Conservation (phyloP, 768 basidiomycete species). For the Podaxis sp. region DNA sequence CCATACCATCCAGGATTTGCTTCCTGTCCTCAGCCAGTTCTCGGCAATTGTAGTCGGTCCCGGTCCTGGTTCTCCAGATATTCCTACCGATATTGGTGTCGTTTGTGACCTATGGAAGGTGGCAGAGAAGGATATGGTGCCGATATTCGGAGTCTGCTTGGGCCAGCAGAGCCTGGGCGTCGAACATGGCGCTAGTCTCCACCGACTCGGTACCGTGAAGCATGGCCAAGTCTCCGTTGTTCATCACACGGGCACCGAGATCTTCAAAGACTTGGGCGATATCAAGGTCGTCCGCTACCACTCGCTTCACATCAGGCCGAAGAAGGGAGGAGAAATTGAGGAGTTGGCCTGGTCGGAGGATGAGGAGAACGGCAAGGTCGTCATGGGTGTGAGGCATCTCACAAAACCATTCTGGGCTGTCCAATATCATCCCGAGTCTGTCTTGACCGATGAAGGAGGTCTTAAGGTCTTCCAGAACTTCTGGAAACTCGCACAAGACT, state of each 20-base stretch:
- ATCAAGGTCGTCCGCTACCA: conserved; percentile 76
- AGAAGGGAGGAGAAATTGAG: conserved; percentile 47
- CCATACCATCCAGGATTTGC: conserved; percentile 46
- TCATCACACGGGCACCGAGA: conserved; percentile 51
- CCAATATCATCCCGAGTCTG: conserved; percentile 88
- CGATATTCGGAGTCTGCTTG: conserved; percentile 82
- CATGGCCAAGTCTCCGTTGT: conserved; percentile 58
- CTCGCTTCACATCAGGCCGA: conserved; percentile 64
- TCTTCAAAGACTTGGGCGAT: conserved; percentile 57
- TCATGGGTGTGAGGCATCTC: conserved; percentile 73
- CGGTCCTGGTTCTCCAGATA: conserved; percentile 76
- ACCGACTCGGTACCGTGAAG: conserved; percentile 38
- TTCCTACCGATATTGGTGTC: conserved; percentile 61
- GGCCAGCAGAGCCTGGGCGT: conserved; percentile 76
- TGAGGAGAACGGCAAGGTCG: conserved; percentile 61
- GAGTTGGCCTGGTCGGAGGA: conserved; percentile 75
- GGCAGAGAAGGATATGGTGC: conserved; percentile 47
- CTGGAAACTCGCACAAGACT: conserved; percentile 63
- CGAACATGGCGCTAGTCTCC: conserved; percentile 61
- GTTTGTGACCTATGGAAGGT: conserved; percentile 72
- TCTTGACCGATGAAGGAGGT: conserved; percentile 69
- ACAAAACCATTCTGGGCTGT: conserved; percentile 80
- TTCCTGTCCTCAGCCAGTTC: conserved; percentile 56
- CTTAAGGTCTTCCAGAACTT: conserved; percentile 70
- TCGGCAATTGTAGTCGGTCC: conserved; percentile 74